Base-by-base conservation (phyloP, 2,329 filamentous ascomycete species). In the Myriangium duriaei region DNA sequence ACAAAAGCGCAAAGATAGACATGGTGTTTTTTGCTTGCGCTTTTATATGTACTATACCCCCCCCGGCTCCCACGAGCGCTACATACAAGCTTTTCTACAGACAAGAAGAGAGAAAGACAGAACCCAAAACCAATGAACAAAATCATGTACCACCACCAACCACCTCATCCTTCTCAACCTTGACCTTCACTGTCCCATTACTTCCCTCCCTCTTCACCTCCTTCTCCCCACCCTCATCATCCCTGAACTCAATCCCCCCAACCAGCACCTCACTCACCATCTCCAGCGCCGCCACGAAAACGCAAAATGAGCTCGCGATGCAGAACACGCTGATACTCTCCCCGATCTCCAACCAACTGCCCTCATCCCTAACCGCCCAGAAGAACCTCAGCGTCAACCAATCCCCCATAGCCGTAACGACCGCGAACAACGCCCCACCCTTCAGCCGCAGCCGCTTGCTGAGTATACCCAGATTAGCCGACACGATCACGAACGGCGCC, bases 301-400 rank as follows among this genome's bases (percentile, higher is more conserved):
- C 78, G 49, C 86, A 91, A 31, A 96, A 55, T 49, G 84, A 58
- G 58, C 85, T 95, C 12, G 86, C 88, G 62, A 98, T 96, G 44
- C 78, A 76, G 59, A 96, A 98, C 57, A 96, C 87, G 52, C 76
- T 93, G 48, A 98, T 98, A 3, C 85, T 95, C 17, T 85, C 93
- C 19, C 91, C 91, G 55, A 98, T 98, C 56, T 98, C 91, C 42
- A 98, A 63, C 91, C 91, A 98, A 14, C 81, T 91, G 0, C 91
- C 91, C 56, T 98, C 91, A 50, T 98, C 91, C 52, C 81, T 82
- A 32, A 98, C 91, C 51, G 94, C 84, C 76, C 84, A 98, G 63
- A 98, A 98, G 66, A 98, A 98, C 51, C 91, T 84, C 37, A 98
- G 68, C 3, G 91, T 96, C 56, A 96, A 69, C 34, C 94, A 75